Conservation (phyloP, 2,329 filamentous ascomycete genomes). For the Fusarium euwallaceae region DNA sequence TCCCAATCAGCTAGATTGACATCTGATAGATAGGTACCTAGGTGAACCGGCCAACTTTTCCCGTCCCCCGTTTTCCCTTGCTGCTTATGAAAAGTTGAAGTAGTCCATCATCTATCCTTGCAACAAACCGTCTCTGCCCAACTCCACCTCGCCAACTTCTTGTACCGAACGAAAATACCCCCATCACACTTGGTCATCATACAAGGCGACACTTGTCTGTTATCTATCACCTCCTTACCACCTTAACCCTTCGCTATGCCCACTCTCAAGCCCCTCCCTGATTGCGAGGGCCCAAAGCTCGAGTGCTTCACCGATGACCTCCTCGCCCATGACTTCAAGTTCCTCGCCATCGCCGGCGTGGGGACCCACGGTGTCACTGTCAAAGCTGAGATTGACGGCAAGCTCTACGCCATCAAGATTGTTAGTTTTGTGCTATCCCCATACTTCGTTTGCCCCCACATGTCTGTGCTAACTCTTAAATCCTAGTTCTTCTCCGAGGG, state of each 20-base stretch:
- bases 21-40: background rate
- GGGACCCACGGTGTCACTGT: background rate
- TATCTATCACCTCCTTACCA: background rate
- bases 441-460: background rate
- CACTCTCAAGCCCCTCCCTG: background rate
- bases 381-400: constrained; percentile 12
- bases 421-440: constrained; percentile 1
- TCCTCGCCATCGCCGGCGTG: fast-evolving
- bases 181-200: background rate
- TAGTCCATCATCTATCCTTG: background rate
- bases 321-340: background rate
- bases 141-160: background rate
- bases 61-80: background rate
- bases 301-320: constrained; percentile 20
- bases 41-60: background rate
- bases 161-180: background rate
- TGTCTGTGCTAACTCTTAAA: background rate
- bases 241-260: constrained; percentile 5
- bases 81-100: background rate
- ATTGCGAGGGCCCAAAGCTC: constrained; percentile 22
- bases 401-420: constrained; percentile 9
- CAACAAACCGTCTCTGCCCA: background rate
- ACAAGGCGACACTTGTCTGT: too few species aligned
- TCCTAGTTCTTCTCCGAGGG: background rate
- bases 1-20: too few species aligned